Evolutionary conservation across 164 flowering plant genomes (phyloP).

Genomic region (Macadamia tetraphylla): DNA sequence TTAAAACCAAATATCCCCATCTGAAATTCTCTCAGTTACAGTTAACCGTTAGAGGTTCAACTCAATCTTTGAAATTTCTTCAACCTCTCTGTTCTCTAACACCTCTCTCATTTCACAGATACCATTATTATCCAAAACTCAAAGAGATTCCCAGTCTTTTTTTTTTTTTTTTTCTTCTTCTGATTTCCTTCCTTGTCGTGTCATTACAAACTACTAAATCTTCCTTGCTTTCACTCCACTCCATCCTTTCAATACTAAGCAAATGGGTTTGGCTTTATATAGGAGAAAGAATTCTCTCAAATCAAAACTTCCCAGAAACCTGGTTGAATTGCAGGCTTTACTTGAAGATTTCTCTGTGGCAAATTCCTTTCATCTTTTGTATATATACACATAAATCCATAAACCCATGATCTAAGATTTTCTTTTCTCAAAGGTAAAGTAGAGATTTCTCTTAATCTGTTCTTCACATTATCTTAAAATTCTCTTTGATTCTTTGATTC

Average conservation of each 20-base stretch:
- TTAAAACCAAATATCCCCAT: too few species aligned
- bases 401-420: too few species aligned
- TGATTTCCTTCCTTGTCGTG: constrained; percentile 4
- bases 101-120: not conserved
- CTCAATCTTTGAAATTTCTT: too few species aligned
- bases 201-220: constrained; percentile 9
- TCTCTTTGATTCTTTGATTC: not conserved
- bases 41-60: too few species aligned
- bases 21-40: too few species aligned
- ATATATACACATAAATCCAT: too few species aligned
- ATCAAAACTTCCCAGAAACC: not conserved
- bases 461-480: too few species aligned
- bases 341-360: constrained; percentile 4
- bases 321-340: not conserved
- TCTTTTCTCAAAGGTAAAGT: too few species aligned
- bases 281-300: not conserved
- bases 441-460: too few species aligned
- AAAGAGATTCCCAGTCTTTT: too few species aligned
- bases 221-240: constrained; percentile 23
- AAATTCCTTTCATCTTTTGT: not conserved
- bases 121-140: too few species aligned
- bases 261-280: not conserved
- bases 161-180: not conserved
- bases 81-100: not conserved
- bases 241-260: constrained; percentile 2